Conservation (phyloP, 176 grass and related monocot species). For the Aechmea fasciata region DNA sequence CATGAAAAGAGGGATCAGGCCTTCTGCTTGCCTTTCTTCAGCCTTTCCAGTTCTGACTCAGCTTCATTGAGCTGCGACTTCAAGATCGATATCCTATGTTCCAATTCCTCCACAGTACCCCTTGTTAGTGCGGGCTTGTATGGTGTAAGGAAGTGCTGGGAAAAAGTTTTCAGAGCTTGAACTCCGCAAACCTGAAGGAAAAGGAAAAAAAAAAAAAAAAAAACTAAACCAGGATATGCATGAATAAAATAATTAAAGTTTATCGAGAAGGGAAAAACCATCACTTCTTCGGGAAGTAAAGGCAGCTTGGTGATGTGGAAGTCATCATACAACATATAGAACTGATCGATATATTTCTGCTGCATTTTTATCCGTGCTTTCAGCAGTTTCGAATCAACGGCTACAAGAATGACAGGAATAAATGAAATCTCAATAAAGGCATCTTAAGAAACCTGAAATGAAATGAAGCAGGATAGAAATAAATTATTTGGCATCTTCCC, state of each 20-base stretch:
- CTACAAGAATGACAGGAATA: conserved; percentile 32
- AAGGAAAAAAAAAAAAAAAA: neutral
- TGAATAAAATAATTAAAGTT: neutral
- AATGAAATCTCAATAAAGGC: conserved; percentile 14
- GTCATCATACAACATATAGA: conserved; percentile 92
- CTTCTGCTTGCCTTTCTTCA: conserved; percentile 71
- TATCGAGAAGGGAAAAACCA: conserved; percentile 1
- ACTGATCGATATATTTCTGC: conserved; percentile 91
- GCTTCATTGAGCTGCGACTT: conserved; percentile 53
- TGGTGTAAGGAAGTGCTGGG: conserved; percentile 54
- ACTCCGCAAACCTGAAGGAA: conserved; percentile 75
- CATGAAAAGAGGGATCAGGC: conserved; percentile 31
- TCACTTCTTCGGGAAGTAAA: conserved; percentile 87
- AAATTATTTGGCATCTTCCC: no score
- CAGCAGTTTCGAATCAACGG: conserved; percentile 81
- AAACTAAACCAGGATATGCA: no score
- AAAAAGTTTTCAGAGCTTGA: conserved; percentile 74
- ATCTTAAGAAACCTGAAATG: neutral
- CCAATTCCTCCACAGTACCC: conserved; percentile 66
- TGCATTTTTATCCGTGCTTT: conserved; percentile 90
- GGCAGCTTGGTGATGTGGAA: conserved; percentile 97
- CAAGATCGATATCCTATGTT: conserved; percentile 50
- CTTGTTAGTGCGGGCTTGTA: conserved; percentile 50
- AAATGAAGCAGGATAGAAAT: neutral
- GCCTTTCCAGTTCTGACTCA: conserved; percentile 60